Evolutionary conservation across 2,329 filamentous ascomycete genomes (phyloP).

Genomic region (Fusarium musae): DNA sequence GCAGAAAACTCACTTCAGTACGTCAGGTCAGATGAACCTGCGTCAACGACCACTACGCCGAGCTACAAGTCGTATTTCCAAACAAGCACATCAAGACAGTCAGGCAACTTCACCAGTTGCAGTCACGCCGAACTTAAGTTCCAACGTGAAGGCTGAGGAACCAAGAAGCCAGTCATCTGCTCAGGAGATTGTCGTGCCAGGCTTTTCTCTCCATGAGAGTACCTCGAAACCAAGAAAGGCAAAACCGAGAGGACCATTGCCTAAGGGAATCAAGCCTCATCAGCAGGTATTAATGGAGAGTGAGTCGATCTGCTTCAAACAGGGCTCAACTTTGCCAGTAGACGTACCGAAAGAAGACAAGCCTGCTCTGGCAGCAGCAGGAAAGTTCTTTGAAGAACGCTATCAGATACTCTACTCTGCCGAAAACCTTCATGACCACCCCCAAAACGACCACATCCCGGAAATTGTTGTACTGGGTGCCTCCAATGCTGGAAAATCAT

Average conservation of each 20-base stretch:
- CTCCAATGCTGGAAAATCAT: slow-evolving; percentile 90
- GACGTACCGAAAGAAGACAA: slow-evolving; percentile 35
- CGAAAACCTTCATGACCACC: slow-evolving; percentile 59
- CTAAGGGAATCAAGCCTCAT: slow-evolving; percentile 34
- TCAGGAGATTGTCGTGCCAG: not conserved
- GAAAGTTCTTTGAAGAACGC: slow-evolving; percentile 48
- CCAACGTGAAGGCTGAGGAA: not conserved
- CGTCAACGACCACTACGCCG: slow-evolving; percentile 17
- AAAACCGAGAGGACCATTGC: slow-evolving; percentile 10
- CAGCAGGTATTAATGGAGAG: slow-evolving; percentile 34
- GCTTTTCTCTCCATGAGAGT: not conserved
- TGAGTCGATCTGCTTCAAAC: slow-evolving; percentile 39
- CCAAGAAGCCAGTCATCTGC: too few species aligned
- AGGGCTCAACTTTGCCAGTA: slow-evolving; percentile 14
- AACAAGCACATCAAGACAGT: not conserved
- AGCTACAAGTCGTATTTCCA: not conserved
- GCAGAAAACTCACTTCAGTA: slow-evolving; percentile 3
- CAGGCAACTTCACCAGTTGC: not conserved
- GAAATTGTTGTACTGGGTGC: slow-evolving; percentile 84
- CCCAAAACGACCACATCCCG: slow-evolving; percentile 62
- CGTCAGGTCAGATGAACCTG: not conserved
- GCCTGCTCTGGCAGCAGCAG: slow-evolving; percentile 43
- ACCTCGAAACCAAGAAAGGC: not conserved
- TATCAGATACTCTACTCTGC: slow-evolving; percentile 62
- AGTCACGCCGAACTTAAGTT: too few species aligned